Evolutionary conservation across 306 rosid genomes (phyloP).

Genomic region (Fragaria ananassa): DNA sequence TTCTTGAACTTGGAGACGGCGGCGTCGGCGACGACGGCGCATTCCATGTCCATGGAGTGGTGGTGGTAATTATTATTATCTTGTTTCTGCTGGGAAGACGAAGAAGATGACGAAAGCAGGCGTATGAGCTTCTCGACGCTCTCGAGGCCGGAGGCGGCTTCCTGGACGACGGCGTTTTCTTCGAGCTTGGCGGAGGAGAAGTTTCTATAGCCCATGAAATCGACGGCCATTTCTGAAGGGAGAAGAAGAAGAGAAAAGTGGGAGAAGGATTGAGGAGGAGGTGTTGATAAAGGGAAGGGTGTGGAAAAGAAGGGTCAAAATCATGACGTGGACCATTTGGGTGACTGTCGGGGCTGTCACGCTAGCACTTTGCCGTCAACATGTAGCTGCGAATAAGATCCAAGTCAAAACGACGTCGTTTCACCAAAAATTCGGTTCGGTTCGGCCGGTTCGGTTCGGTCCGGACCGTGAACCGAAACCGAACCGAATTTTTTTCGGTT

Average conservation of each 20-base stretch:
- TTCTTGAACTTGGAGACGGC: slow-evolving; percentile 81
- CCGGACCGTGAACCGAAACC: too few relatives aligned
- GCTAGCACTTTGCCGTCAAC: slow-evolving; percentile 43
- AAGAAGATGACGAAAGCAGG: slow-evolving; percentile 27
- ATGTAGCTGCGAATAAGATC: slow-evolving; percentile 37
- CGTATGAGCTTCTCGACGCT: slow-evolving; percentile 59
- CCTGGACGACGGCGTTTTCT: slow-evolving; percentile 63
- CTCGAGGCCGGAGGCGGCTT: slow-evolving; percentile 78
- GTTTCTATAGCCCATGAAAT: slow-evolving; percentile 45
- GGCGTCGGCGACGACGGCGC: slow-evolving; percentile 59
- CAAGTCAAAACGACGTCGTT: too few relatives aligned
- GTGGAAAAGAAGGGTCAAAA: slow-evolving; percentile 46
- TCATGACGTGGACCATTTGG: slow-evolving; percentile 38
- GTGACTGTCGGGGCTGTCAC: slow-evolving; percentile 52
- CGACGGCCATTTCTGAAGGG: slow-evolving; percentile 59
- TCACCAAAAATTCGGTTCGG: too few relatives aligned
- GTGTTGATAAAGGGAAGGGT: slow-evolving; percentile 27
- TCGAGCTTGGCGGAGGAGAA: slow-evolving; percentile 46
- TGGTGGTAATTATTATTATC: background rate
- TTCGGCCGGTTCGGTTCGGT: too few relatives aligned
- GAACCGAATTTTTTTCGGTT: too few relatives aligned
- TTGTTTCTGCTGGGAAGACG: slow-evolving; percentile 28
- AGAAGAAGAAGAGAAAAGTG: background rate
- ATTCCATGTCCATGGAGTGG: slow-evolving; percentile 50
- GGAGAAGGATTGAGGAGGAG: background rate